Conservation (phyloP, 169 alveolate genomes). For the Eimeria brunetti region DNA sequence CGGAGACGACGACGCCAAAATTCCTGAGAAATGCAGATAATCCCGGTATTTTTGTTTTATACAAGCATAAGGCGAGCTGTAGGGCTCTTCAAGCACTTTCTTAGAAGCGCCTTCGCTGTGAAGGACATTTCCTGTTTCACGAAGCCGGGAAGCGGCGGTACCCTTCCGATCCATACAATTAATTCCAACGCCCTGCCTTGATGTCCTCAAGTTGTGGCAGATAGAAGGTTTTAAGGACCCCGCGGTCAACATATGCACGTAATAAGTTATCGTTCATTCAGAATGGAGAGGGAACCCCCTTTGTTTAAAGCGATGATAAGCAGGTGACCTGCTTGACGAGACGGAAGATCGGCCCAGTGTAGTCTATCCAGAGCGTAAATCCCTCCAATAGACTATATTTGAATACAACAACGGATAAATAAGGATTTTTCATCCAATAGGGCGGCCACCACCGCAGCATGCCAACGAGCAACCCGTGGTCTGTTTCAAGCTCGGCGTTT, state of each 20-base stretch:
- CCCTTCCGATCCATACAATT: background rate
- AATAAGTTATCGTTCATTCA: background rate
- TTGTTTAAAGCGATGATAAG: background rate
- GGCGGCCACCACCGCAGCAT: background rate
- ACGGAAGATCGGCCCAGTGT: background rate
- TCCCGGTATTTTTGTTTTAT: background rate
- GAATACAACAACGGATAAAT: background rate
- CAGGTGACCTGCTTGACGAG: background rate
- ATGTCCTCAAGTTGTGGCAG: background rate
- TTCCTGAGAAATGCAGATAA: background rate
- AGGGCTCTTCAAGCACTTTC: background rate
- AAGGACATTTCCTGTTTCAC: background rate
- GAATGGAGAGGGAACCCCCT: background rate
- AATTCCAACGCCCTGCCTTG: background rate
- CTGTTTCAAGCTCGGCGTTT: background rate
- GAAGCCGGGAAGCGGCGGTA: background rate
- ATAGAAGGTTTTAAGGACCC: background rate
- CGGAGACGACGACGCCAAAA: background rate
- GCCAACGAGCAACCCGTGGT: background rate
- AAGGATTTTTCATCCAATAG: background rate
- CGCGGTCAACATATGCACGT: background rate
- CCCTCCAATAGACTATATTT: background rate
- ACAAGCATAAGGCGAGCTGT: background rate
- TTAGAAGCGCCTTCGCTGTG: background rate
- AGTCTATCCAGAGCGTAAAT: background rate